A percentile compares a stretch with the other conserved stretches of the same genome.
Conservation (phyloP, 495 filamentous ascomycete genomes). For the Hypoxylon subgilvum region DNA sequence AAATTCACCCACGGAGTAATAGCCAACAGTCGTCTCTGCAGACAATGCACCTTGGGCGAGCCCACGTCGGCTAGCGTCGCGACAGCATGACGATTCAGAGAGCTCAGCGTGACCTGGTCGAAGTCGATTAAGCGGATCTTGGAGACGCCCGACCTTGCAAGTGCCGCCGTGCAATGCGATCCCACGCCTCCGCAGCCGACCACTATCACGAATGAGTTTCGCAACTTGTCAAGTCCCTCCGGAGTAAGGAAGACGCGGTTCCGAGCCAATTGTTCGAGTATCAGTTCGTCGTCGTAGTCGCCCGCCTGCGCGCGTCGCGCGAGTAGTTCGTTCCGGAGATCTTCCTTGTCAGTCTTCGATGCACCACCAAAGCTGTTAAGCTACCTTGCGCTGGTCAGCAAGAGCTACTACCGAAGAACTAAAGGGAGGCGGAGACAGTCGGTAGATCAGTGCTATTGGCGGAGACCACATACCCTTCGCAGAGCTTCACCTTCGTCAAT, state of each 20-base stretch:
- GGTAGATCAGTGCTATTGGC: neutral
- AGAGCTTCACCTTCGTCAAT: conserved; percentile 42
- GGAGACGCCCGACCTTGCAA: conserved; percentile 86
- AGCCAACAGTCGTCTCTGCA: conserved; percentile 77
- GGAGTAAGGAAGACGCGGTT: conserved; percentile 91
- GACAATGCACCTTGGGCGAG: conserved; percentile 87
- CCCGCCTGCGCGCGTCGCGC: conserved; percentile 81
- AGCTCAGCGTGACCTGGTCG: conserved; percentile 94
- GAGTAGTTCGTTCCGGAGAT: conserved; percentile 74
- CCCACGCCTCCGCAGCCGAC: conserved; percentile 96
- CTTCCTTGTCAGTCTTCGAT: conserved; percentile 70
- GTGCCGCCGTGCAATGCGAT: conserved; percentile 83
- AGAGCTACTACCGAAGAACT: neutral
- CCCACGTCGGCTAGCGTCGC: conserved; percentile 94
- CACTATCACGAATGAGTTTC: conserved; percentile 80
- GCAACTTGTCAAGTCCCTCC: conserved; percentile 77
- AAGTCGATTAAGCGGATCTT: conserved; percentile 93
- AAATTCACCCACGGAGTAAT: conserved; percentile 91
- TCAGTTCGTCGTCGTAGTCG: conserved; percentile 93
- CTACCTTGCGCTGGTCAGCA: conserved; percentile 58
- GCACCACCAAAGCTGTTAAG: conserved; percentile 77
- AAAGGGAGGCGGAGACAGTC: neutral
- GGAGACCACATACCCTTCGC: conserved; percentile 38
- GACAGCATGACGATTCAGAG: conserved; percentile 91
- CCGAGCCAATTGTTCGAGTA: conserved; percentile 92